Base-by-base conservation (phyloP, 2,329 filamentous ascomycete genomes). In the Claviceps sp. region DNA sequence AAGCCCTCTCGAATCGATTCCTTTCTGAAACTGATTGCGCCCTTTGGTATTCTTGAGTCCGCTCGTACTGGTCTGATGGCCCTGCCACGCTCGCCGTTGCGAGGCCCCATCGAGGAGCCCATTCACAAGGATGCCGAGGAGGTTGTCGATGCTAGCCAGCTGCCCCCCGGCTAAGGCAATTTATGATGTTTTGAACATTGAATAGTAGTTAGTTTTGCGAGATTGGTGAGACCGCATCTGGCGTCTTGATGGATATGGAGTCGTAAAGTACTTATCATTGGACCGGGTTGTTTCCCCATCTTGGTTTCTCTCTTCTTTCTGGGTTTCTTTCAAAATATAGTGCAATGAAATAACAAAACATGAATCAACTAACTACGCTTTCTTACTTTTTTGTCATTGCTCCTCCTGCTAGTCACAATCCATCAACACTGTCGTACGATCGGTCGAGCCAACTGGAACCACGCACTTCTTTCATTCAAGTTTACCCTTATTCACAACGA, bases 11-110 rank as follows among this genome's bases (percentile, higher is more conserved):
- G 93, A 70, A 95, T 98, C 65, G 89, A 98, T 71, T 95, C 89
- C 2, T 98, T 96, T 76, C 85, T 98, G 72, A 98, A 97, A 74
- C 79, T 98, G 56, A 84, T 98, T 63, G 78, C 82, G 53, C 91
- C 91, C 13, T 98, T 97, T 67, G 93, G 93, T 64, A 95, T 98
- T 60, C 78, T 98, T 49, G 93, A 98, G 73, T 96, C 90, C 49
- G 89, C 91, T 49, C 82, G 93, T 55, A 97, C 93, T 53, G 93
- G 93, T 67, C 78, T 98, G 54, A 98, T 97, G 91, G 93, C 93
- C 47, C 77, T 98, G 58, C 93, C 93, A 53, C 85, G 93, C 59
- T 95, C 93, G 38, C 93, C 93, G 41, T 80, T 98, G 47, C 81
- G 87, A 56, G 85, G 81, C 54, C 78, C 81, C 24, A 79, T 78